These are phyloP conservation scores for Fusarium napiforme DNA, from an alignment of 2,329 filamentous ascomycete species.

Conservation along the genomic window DNA sequence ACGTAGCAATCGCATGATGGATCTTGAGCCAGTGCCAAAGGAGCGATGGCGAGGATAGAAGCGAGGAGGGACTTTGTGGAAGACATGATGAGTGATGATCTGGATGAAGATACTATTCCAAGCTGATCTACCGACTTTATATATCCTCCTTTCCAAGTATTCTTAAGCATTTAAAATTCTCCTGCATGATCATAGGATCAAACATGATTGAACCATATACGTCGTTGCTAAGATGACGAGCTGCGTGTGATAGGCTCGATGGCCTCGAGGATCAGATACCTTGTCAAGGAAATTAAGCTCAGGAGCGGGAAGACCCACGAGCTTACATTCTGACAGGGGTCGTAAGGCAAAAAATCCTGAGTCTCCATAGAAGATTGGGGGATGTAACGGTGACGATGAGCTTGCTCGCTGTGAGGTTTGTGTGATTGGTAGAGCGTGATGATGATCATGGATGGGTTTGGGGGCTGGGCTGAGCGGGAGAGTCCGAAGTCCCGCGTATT, in stretches of 20 bases:
- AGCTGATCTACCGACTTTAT: constrained; percentile 1
- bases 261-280: constrained; percentile 17
- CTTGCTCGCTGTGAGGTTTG: neutral
- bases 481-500: neutral
- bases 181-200: neutral
- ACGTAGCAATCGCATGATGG: constrained; percentile 48
- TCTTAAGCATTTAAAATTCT: neutral
- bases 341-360: neutral
- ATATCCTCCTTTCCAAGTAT: neutral
- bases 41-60: constrained; percentile 38
- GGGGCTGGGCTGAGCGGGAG: neutral
- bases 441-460: neutral
- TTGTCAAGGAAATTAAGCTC: constrained; percentile 17
- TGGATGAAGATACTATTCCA: neutral
- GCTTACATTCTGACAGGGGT: constrained; percentile 12
- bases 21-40: constrained; percentile 36
- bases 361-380: neutral
- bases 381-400: constrained; percentile 4
- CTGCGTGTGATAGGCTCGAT: constrained; percentile 11
- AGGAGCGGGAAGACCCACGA: constrained; percentile 21
- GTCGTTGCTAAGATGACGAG: constrained; percentile 1
- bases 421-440: neutral
- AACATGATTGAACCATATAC: constrained; percentile 18
- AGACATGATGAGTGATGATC: constrained; percentile 30
- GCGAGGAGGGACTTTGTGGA: constrained; percentile 32